A percentile compares a stretch with the other conserved stretches of the same genome.
Evolutionary conservation across 768 basidiomycete species (phyloP).

Genomic region (Mycena olivaceomarginata): DNA sequence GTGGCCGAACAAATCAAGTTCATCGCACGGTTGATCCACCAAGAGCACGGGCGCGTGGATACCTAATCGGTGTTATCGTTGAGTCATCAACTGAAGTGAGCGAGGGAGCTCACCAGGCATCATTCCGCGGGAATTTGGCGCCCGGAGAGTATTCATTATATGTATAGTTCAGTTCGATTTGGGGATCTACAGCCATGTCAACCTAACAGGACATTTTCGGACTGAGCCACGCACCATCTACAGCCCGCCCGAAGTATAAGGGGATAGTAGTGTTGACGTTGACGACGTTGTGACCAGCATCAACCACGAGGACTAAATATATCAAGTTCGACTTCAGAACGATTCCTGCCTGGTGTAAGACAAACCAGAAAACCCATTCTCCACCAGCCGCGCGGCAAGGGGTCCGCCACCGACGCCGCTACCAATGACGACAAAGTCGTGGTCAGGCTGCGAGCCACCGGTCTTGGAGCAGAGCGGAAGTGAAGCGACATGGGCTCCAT

Average conservation of each 20-base stretch:
- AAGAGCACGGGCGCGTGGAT: slow-evolving; percentile 54
- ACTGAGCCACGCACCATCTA: slow-evolving; percentile 46
- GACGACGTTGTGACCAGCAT: slow-evolving; percentile 51
- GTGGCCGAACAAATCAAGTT: background rate
- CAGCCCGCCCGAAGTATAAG: slow-evolving; percentile 47
- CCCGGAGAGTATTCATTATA: slow-evolving; percentile 51
- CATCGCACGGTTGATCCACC: slow-evolving; percentile 54
- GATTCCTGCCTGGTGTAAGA: no score
- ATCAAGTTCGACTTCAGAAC: no score
- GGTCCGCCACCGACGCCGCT: slow-evolving; percentile 53
- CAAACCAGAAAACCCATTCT: slow-evolving; percentile 50
- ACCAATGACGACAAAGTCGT: slow-evolving; percentile 52
- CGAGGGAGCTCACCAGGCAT: slow-evolving; percentile 47
- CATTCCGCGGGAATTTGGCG: slow-evolving; percentile 48
- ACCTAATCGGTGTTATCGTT: slow-evolving; percentile 41
- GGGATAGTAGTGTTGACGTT: slow-evolving; percentile 53
- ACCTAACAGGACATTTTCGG: no score
- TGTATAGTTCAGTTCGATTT: slow-evolving; percentile 54
- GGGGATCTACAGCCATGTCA: slow-evolving; percentile 43
- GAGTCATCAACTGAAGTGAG: background rate
- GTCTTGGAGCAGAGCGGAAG: no score
- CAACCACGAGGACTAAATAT: slow-evolving; percentile 50
- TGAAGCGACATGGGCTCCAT: no score
- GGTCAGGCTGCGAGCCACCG: slow-evolving; percentile 19
- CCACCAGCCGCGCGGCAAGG: slow-evolving; percentile 50